phyloP scores from a whole-genome alignment of 345 rosid species.

The Lepidium didymum region DNA sequence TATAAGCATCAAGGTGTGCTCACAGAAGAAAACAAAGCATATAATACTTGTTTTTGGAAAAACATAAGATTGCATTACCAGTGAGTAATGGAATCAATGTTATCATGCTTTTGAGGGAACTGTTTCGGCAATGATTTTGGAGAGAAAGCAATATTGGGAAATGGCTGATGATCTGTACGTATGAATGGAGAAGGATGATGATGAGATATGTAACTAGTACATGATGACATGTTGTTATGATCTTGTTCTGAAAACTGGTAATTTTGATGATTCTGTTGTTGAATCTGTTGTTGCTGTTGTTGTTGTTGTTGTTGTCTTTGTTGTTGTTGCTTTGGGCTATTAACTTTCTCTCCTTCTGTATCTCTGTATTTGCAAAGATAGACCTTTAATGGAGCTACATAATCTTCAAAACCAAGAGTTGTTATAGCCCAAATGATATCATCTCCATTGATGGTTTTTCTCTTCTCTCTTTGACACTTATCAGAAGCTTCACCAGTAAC shows the following conservation, averaged over 20 bases:
- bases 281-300: conserved; percentile 25
- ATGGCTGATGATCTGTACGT: conserved; percentile 37
- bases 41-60: not conserved
- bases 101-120: conserved; percentile 56
- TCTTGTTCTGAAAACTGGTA: conserved; percentile 30
- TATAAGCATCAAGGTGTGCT: conserved; percentile 5
- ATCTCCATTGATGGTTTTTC: conserved; percentile 70
- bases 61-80: not conserved
- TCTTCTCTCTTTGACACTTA: conserved; percentile 62
- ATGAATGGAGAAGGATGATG: conserved; percentile 35
- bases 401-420: conserved; percentile 64
- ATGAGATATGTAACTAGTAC: conserved; percentile 35
- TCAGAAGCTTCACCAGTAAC: conserved; percentile 70
- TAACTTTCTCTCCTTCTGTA: conserved; percentile 58
- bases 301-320: conserved; percentile 18
- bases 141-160: conserved; percentile 47
- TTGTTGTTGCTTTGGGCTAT: conserved; percentile 50
- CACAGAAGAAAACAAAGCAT: not conserved
- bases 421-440: conserved; percentile 76
- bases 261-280: conserved; percentile 27
- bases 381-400: conserved; percentile 47
- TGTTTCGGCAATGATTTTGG: conserved; percentile 54
- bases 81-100: conserved; percentile 26
- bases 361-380: conserved; percentile 55
- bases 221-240: conserved; percentile 25